phyloP scores from a whole-genome alignment of 2,329 filamentous ascomycete species.

The Diplocarpon rosae region DNA sequence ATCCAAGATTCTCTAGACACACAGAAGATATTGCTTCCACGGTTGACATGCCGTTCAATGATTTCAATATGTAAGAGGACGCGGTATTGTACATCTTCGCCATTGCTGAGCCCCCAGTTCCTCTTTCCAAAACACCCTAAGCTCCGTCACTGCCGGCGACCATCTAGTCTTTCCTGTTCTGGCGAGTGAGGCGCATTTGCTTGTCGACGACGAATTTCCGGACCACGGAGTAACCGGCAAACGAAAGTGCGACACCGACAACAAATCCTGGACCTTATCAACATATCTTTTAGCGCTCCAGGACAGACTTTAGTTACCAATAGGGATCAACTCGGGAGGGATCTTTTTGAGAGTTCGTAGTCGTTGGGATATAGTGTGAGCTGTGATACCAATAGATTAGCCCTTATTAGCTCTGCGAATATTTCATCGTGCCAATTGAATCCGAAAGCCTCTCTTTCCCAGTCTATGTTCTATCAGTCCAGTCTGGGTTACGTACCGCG shows the following conservation, averaged over 20 bases:
- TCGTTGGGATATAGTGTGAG: conserved; percentile 94
- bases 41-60: conserved; percentile 13
- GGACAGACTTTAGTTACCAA: conserved; percentile 52
- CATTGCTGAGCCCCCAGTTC: neutral
- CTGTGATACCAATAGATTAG: conserved; percentile 37
- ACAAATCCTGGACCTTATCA: conserved; percentile 52
- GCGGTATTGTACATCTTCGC: conserved; percentile 17
- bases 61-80: conserved; percentile 15
- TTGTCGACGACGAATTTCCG: conserved; percentile 84
- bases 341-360: conserved; percentile 81
- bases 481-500: conserved; percentile 41
- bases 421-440: conserved; percentile 8
- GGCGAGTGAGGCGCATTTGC: conserved; percentile 77
- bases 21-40: neutral
- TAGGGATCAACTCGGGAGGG: conserved; percentile 85
- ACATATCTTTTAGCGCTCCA: conserved; percentile 4
- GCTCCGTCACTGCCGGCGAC: neutral
- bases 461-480: neutral
- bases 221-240: conserved; percentile 69
- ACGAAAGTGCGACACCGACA: conserved; percentile 71
- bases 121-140: neutral
- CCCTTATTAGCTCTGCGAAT: conserved; percentile 1
- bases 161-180: conserved; percentile 33
- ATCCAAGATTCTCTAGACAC: too few species aligned
- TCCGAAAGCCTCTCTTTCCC: conserved; percentile 8